phyloP scores from a whole-genome alignment of 176 grass and related monocot species.

The Otatea glauca region DNA sequence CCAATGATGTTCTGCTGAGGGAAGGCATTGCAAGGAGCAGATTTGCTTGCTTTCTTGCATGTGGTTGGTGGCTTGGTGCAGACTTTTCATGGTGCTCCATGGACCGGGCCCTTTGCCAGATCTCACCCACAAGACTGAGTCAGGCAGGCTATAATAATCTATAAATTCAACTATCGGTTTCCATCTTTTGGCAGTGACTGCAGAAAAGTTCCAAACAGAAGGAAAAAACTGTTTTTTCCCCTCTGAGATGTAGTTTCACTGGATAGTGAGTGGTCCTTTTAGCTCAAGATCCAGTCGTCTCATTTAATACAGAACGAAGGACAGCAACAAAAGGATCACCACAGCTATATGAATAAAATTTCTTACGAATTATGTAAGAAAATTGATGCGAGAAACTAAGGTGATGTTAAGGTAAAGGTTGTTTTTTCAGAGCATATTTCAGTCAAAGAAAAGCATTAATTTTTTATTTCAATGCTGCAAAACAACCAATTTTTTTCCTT shows the following conservation, averaged over 20 bases:
- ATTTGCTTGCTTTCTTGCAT: slow-evolving; percentile 42
- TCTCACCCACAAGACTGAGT: slow-evolving; percentile 4
- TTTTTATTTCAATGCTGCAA: not conserved
- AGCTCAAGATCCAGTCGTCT: not conserved
- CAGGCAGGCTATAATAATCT: not conserved
- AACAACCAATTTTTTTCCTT: not conserved
- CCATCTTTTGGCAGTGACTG: slow-evolving; percentile 3
- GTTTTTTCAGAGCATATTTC: slow-evolving; percentile 5
- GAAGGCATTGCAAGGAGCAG: not conserved
- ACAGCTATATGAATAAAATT: not conserved
- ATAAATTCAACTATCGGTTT: not conserved
- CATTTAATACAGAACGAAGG: not conserved
- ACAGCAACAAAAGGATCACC: not conserved
- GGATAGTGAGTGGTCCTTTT: not conserved
- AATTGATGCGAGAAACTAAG: not conserved
- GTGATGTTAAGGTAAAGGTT: not conserved
- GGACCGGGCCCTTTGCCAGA: slow-evolving; percentile 22
- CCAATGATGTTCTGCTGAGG: slow-evolving; percentile 14
- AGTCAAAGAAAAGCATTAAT: not conserved
- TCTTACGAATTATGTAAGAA: not conserved
- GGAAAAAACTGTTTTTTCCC: not conserved
- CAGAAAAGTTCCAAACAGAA: not conserved
- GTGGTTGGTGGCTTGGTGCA: slow-evolving; percentile 10
- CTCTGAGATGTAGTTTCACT: not conserved
- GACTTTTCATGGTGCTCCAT: slow-evolving; percentile 32